Conservation (phyloP, 1,139 yeast species). For the Suhomyces yuchorum region DNA sequence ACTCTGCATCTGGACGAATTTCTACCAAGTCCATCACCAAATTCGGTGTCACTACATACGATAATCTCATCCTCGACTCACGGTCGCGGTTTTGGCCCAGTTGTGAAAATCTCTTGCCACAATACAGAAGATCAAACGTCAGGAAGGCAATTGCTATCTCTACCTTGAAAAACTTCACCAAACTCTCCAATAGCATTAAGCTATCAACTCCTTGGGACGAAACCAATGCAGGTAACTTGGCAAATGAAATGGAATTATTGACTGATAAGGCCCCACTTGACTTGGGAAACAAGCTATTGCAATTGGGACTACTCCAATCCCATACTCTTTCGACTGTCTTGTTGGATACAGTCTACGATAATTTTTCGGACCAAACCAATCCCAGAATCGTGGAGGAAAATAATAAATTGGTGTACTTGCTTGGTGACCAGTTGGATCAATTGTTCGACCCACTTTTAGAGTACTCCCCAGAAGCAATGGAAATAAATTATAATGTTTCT, state of each 20-base stretch:
- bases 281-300: conserved; percentile 53
- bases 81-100: conserved; percentile 78
- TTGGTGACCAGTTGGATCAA: conserved; percentile 87
- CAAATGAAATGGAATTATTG: conserved; percentile 59
- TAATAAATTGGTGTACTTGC: conserved; percentile 67
- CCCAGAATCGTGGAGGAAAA: conserved; percentile 55
- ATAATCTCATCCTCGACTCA: conserved; percentile 59
- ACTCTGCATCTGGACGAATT: conserved; percentile 46
- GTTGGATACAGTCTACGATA: conserved; percentile 74
- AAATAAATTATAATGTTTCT: conserved; percentile 63
- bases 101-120: conserved; percentile 62
- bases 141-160: conserved; percentile 79
- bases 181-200: conserved; percentile 38
- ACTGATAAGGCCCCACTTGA: conserved; percentile 52
- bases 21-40: conserved; percentile 66
- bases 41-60: conserved; percentile 67
- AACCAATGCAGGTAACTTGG: conserved; percentile 75
- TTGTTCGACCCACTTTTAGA: conserved; percentile 87
- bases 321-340: conserved; percentile 57
- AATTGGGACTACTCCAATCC: conserved; percentile 61
- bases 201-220: conserved; percentile 55
- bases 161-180: conserved; percentile 65
- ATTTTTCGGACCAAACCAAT: conserved; percentile 36
- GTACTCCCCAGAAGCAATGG: conserved; percentile 87
- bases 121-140: conserved; percentile 57